Percentiles rank a stretch among this genome's conserved stretches.
phyloP scores from a whole-genome alignment of 768 basidiomycete genomes.

The Lepiota brunneoincarnata region DNA sequence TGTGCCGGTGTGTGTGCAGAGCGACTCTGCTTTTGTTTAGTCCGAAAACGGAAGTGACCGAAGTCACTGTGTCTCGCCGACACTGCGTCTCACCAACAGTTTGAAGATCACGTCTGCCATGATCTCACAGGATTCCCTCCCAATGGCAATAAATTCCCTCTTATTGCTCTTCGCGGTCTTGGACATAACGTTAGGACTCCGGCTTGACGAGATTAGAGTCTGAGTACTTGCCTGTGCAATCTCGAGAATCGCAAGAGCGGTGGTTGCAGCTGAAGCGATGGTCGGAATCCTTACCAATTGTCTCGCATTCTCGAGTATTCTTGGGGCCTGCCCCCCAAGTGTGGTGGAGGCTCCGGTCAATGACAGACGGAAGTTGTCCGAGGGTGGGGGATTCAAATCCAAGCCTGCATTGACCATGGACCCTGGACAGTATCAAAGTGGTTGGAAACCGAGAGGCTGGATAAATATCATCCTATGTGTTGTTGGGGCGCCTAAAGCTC shows the following conservation, averaged over 20 bases:
- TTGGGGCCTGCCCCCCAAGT: background rate
- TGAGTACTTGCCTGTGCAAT: background rate
- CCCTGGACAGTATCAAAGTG: too few species aligned
- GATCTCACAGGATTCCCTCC: constrained; percentile 1
- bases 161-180: constrained; percentile 2
- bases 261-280: background rate
- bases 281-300: background rate
- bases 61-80: too few species aligned
- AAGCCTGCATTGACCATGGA: background rate
- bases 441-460: too few species aligned
- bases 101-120: background rate
- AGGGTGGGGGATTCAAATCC: background rate
- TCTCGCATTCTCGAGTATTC: background rate
- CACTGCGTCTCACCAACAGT: background rate
- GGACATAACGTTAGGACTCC: background rate
- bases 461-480: too few species aligned
- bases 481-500: too few species aligned
- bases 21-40: background rate
- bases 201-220: background rate
- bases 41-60: too few species aligned
- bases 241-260: background rate
- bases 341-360: background rate
- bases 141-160: background rate
- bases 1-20: too few species aligned
- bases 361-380: too few species aligned